Percentiles rank a stretch among this genome's conserved stretches.
Conservation (phyloP, 2,329 filamentous ascomycete genomes). For the Golovinomyces cichoracearum region DNA sequence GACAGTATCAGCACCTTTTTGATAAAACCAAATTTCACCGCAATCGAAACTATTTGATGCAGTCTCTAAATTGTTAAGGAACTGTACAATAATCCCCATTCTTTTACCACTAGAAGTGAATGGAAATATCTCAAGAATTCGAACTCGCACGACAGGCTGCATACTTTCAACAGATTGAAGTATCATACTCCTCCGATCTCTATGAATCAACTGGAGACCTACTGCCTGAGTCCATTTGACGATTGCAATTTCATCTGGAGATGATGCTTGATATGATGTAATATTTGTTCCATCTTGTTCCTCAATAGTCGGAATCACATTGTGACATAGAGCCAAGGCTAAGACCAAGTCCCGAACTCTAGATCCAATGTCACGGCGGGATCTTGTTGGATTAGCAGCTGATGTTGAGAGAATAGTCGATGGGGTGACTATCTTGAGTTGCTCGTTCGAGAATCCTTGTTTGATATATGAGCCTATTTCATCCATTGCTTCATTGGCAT, state of each 20-base stretch:
- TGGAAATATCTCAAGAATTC: constrained; percentile 81
- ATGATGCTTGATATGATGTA: constrained; percentile 86
- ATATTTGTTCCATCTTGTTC: constrained; percentile 51
- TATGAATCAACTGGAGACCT: constrained; percentile 57
- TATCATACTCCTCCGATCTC: constrained; percentile 65
- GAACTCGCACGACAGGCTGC: constrained; percentile 52
- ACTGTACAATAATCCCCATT: constrained; percentile 91
- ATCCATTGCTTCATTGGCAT: constrained; percentile 96
- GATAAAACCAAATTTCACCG: constrained; percentile 91
- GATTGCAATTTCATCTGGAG: constrained; percentile 93
- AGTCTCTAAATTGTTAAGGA: constrained; percentile 32
- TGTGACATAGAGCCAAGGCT: constrained; percentile 80
- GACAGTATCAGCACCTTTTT: constrained; percentile 94
- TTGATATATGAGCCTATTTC: constrained; percentile 70
- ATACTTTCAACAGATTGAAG: constrained; percentile 54
- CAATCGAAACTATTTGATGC: constrained; percentile 23
- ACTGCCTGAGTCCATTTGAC: constrained; percentile 87
- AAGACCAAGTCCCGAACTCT: constrained; percentile 81
- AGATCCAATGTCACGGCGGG: constrained; percentile 74
- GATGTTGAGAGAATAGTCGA: constrained; percentile 41
- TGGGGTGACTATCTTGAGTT: constrained; percentile 39
- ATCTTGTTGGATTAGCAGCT: constrained; percentile 44
- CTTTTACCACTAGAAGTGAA: constrained; percentile 95
- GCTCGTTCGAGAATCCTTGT: constrained; percentile 43
- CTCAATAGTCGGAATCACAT: constrained; percentile 78